Percentiles rank a stretch among this genome's conserved stretches.
phyloP scores from a whole-genome alignment of 768 basidiomycete genomes.

The Boletus rubroflammeus region DNA sequence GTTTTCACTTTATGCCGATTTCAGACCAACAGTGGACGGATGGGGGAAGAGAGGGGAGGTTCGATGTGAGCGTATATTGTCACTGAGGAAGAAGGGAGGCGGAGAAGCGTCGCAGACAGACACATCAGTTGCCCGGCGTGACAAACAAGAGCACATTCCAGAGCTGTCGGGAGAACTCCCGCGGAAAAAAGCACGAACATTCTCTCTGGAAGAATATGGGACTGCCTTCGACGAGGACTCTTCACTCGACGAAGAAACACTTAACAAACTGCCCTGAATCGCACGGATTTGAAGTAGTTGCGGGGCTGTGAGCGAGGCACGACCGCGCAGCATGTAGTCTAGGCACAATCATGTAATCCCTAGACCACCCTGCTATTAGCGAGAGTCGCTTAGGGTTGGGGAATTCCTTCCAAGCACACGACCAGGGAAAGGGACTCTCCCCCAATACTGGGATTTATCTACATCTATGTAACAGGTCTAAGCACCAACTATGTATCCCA shows the following conservation, averaged over 20 bases:
- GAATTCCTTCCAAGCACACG: too few species aligned
- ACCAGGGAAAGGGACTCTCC: too few species aligned
- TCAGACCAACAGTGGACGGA: slow-evolving; percentile 74
- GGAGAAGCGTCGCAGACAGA: slow-evolving; percentile 14
- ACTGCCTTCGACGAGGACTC: slow-evolving; percentile 45
- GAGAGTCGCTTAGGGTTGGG: too few species aligned
- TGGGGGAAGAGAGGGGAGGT: slow-evolving; percentile 87
- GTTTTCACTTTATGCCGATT: slow-evolving; percentile 80
- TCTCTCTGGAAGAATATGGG: slow-evolving; percentile 53
- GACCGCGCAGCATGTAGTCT: too few species aligned
- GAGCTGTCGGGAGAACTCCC: slow-evolving; percentile 23
- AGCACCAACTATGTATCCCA: background rate
- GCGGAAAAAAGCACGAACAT: slow-evolving; percentile 39
- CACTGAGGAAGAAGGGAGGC: slow-evolving; percentile 40
- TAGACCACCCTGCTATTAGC: too few species aligned
- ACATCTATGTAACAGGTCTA: slow-evolving; percentile 25
- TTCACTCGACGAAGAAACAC: slow-evolving; percentile 44
- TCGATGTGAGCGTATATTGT: slow-evolving; percentile 64
- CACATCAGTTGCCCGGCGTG: background rate
- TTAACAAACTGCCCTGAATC: slow-evolving; percentile 19
- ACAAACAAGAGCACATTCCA: slow-evolving; percentile 2
- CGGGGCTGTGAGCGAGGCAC: too few species aligned
- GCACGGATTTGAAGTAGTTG: background rate
- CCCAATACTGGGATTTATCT: too few species aligned
- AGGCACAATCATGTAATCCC: too few species aligned